A percentile compares a stretch with the other conserved stretches of the same genome.
Conservation (phyloP, 2,329 filamentous ascomycete species). For the Huntiella savannae region DNA sequence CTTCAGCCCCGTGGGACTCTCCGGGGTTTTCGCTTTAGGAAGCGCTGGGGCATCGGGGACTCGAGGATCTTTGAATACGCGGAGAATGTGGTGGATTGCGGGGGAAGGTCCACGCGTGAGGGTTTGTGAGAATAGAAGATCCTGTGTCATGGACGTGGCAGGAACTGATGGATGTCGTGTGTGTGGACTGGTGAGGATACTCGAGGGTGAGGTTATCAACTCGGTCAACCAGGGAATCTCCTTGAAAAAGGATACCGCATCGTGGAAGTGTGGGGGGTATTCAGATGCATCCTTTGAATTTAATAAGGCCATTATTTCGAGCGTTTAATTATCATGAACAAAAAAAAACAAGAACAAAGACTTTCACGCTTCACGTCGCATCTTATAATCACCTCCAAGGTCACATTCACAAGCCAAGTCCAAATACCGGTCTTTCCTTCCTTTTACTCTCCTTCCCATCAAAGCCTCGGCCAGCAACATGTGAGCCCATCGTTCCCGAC, state of each 20-base stretch:
- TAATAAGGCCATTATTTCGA: no score
- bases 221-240: constrained; percentile 9
- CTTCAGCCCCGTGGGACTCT: constrained; percentile 3
- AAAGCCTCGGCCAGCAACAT: no score
- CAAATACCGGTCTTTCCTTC: no score
- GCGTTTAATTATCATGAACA: no score
- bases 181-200: constrained; percentile 4
- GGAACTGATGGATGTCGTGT: not conserved
- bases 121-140: constrained; percentile 12
- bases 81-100: constrained; percentile 14
- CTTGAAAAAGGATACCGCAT: constrained; percentile 7
- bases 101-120: constrained; percentile 9
- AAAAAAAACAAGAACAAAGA: no score
- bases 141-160: constrained; percentile 1
- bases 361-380: no score
- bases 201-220: constrained; percentile 3
- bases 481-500: no score
- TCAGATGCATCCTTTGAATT: no score
- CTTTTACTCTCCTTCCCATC: no score
- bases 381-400: no score
- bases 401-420: no score
- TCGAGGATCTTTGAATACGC: constrained; percentile 12
- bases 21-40: not conserved
- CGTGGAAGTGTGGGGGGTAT: not conserved
- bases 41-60: not conserved